A percentile compares a stretch with the other conserved stretches of the same genome.
Evolutionary conservation across 768 basidiomycete genomes (phyloP).

Genomic region (Suillus spraguei): DNA sequence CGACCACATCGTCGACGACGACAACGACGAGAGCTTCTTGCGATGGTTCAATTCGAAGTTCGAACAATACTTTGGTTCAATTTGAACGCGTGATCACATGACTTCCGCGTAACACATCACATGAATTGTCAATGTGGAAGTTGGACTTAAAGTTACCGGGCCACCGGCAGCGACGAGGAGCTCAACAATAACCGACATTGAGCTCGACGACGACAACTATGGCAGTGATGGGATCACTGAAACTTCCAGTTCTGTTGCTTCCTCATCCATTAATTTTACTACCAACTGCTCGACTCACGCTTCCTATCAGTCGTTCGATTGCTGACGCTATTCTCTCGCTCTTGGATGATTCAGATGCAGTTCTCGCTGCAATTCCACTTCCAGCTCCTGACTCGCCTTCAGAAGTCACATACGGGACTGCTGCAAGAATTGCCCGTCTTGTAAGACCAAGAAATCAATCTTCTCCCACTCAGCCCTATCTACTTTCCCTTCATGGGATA

Average conservation of each 20-base stretch:
- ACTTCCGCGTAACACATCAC: not conserved
- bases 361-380: conserved; percentile 69
- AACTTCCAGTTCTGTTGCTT: conserved; percentile 68
- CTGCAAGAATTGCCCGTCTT: conserved; percentile 71
- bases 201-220: not conserved
- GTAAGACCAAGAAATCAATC: conserved; percentile 55
- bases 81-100: conserved; percentile 6
- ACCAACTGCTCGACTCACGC: conserved; percentile 68
- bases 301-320: conserved; percentile 62
- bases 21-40: not conserved
- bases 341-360: conserved; percentile 66
- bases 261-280: conserved; percentile 74
- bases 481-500: conserved; percentile 73
- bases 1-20: conserved; percentile 52
- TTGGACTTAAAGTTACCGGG: not conserved
- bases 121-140: conserved; percentile 19
- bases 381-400: conserved; percentile 24
- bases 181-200: not conserved
- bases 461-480: conserved; percentile 54
- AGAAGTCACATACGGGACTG: conserved; percentile 59
- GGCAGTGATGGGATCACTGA: conserved; percentile 30
- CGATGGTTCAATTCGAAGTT: conserved; percentile 2
- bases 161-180: not conserved
- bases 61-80: conserved; percentile 6
- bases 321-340: conserved; percentile 69